Evolutionary conservation across 805 yeast species (phyloP), one percentile per base, ranked within the genome.

Genomic region (Kodamaea jinghongensis): DNA sequence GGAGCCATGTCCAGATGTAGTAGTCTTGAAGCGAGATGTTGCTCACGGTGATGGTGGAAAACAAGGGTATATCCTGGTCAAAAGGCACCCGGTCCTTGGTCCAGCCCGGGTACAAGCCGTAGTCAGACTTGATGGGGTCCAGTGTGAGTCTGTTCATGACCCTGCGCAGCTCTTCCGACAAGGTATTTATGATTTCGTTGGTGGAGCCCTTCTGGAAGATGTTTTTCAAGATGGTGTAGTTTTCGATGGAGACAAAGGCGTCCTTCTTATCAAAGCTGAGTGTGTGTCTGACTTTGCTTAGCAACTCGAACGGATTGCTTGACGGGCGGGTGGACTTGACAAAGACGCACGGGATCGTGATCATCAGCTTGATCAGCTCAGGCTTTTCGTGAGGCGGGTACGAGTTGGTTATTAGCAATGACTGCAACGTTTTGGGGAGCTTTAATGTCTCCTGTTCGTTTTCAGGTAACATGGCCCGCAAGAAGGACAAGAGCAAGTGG

Each of bases 1-100:
- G 78, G 53, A 87, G 67, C 96, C 96, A 88, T 0, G 96, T 77
- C 96, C 96, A 88, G 20, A 87, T 86, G 54, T 82, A 88, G 58
- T 84, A 88, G 58, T 88, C 96, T 58, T 86, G 95, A 13, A 88
- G 78, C 4, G 86, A 73, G 1, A 85, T 82, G 43, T 85, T 74
- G 6, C 76, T 65, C 7, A 86, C 66, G 32, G 55, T 45, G 13
- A 65, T 55, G 40, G 60, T 63, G 28, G 64, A 71, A 63, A 49
- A 65, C 25, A 60, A 47, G 2, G 73, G 73, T n/a, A 67, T 63
- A 42, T 42, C 60, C 36, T 53, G 52, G 42, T 42, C 63, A 39
- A 47, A 44, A 17, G 52, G 51, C 1, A 49, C 50, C 3, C 41
- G 45, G 6, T 41, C 35, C 27, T 42, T 49, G 32, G 56, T 28